Conservation (phyloP, 495 filamentous ascomycete genomes). For the Apodospora peruviana region DNA sequence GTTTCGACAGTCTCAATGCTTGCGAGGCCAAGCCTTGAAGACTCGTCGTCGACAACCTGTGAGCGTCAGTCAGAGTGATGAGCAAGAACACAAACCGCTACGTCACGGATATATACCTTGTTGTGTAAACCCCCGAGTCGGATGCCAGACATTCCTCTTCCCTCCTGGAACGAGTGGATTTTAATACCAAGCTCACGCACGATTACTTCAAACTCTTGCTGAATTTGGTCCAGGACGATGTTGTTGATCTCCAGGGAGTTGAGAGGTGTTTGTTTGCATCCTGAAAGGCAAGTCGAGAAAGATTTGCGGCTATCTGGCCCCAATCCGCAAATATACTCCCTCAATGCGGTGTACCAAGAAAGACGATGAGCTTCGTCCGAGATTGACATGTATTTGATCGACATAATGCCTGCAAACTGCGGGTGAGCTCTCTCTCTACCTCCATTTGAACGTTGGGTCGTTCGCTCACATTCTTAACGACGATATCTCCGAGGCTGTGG, state of each 20-base stretch:
- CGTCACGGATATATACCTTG: constrained; percentile 23
- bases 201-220: constrained; percentile 26
- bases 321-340: constrained; percentile 28
- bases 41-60: constrained; percentile 31
- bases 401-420: constrained; percentile 22
- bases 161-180: constrained; percentile 41
- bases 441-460: constrained; percentile 3
- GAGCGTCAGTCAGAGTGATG: too few species aligned
- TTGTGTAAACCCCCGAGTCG: constrained; percentile 28
- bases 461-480: constrained; percentile 34
- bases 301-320: constrained; percentile 24
- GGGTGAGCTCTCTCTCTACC: too few species aligned
- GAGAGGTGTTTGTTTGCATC: constrained; percentile 22
- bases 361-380: constrained; percentile 31
- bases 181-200: constrained; percentile 18
- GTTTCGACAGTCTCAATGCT: constrained; percentile 31
- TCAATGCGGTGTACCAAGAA: constrained; percentile 39
- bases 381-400: constrained; percentile 22
- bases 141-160: constrained; percentile 29
- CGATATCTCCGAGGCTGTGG: constrained; percentile 37
- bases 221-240: constrained; percentile 33
- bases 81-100: too few species aligned
- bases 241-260: constrained; percentile 27
- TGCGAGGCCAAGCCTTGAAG: constrained; percentile 28
- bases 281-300: constrained; percentile 16